Conservation (phyloP, 306 rosid genomes). For the Vigna reflexopilosa region DNA sequence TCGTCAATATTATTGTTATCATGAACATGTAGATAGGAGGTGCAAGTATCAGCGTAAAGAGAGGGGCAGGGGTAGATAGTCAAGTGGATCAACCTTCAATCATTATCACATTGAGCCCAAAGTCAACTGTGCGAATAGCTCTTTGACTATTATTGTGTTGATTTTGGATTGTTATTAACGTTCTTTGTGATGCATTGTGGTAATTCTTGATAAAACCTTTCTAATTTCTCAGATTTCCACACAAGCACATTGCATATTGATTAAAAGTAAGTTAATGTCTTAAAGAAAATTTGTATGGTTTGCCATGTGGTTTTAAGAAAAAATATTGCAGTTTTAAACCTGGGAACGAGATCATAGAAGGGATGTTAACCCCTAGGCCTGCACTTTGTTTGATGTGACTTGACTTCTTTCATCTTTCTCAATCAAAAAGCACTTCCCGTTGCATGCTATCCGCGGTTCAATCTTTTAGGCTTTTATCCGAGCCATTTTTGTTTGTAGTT, state of each 20-base stretch:
- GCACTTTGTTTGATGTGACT: slow-evolving; percentile 35
- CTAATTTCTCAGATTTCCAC: neutral
- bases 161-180: neutral
- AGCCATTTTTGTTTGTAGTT: slow-evolving; percentile 7
- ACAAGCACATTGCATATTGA: neutral
- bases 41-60: neutral
- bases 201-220: neutral
- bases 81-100: neutral
- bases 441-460: slow-evolving; percentile 12
- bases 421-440: slow-evolving; percentile 27
- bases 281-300: neutral
- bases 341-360: neutral
- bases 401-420: slow-evolving; percentile 8
- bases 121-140: neutral
- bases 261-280: neutral
- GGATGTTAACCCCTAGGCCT: neutral
- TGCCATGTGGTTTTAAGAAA: neutral
- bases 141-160: neutral
- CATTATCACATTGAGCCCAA: neutral
- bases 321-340: neutral
- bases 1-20: neutral
- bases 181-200: slow-evolving; percentile 1
- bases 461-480: slow-evolving; percentile 26
- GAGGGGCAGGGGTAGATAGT: neutral
- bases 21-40: neutral